Conservation (phyloP, 306 rosid genomes). For the Alnus rubra region DNA sequence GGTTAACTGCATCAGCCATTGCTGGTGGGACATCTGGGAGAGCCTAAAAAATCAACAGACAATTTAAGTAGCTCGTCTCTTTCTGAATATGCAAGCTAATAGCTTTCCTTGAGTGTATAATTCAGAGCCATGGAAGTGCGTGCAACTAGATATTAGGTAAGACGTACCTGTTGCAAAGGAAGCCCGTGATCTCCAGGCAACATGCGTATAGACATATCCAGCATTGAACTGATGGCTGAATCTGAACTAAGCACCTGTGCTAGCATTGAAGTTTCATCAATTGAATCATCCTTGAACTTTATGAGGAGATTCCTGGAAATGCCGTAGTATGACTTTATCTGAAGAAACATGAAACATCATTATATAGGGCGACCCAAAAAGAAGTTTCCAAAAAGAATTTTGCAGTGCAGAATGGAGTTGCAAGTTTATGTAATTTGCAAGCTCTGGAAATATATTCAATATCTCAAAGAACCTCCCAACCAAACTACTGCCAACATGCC, state of each 20-base stretch:
- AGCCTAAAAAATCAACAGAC: slow-evolving; percentile 54
- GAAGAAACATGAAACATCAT: slow-evolving; percentile 32
- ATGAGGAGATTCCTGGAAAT: slow-evolving; percentile 86
- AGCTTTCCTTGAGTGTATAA: neutral
- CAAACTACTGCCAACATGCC: neutral
- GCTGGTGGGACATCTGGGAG: slow-evolving; percentile 94
- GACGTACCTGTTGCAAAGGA: slow-evolving; percentile 89
- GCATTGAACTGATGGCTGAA: slow-evolving; percentile 84
- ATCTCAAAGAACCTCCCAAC: neutral
- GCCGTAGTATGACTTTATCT: slow-evolving; percentile 94
- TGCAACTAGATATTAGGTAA: neutral
- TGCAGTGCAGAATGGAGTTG: neutral
- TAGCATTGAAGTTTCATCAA: slow-evolving; percentile 80
- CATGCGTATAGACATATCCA: slow-evolving; percentile 92
- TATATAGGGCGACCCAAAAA: neutral
- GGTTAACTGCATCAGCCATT: slow-evolving; percentile 93
- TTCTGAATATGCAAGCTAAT: too few species aligned
- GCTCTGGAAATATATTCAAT: neutral
- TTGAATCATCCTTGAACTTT: slow-evolving; percentile 79
- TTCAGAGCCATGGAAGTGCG: neutral
- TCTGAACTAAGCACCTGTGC: slow-evolving; percentile 89
- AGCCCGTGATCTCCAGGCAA: slow-evolving; percentile 91
- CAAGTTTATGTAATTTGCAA: neutral
- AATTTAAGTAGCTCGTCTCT: neutral
- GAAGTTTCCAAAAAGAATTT: neutral